phyloP scores from a whole-genome alignment of 371 early-diverging fungal species.

The Massospora cicadina region DNA sequence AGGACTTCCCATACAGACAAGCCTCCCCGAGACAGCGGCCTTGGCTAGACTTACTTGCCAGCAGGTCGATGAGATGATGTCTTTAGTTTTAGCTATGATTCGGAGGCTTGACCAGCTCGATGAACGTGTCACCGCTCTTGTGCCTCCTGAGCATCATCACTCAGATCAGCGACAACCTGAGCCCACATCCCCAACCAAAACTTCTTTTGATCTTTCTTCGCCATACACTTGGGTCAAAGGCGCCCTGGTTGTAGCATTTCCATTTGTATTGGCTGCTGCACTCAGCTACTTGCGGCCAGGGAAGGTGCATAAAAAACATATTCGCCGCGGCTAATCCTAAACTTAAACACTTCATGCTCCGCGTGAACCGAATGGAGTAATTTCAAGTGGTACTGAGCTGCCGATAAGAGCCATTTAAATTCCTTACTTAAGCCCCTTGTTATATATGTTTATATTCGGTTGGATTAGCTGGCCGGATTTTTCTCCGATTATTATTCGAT shows the following conservation, averaged over 20 bases:
- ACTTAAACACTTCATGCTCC: background rate
- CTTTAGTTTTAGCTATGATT: constrained; percentile 8
- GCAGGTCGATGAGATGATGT: constrained; percentile 10
- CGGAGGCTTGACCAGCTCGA: constrained; percentile 9
- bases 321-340: background rate
- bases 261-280: background rate
- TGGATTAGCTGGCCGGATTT: too few relatives aligned
- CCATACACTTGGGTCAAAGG: constrained; percentile 1
- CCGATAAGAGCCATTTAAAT: background rate
- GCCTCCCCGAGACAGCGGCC: constrained; percentile 8
- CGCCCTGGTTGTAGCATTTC: background rate
- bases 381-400: background rate
- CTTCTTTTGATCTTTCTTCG: background rate
- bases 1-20: background rate
- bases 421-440: too few relatives aligned
- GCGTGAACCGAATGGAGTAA: too few relatives aligned
- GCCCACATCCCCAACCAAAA: background rate
- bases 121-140: background rate
- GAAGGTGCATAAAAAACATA: background rate
- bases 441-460: too few relatives aligned
- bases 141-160: background rate
- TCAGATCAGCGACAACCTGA: background rate
- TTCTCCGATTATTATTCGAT: too few relatives aligned
- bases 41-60: constrained; percentile 2
- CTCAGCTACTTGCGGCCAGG: background rate